These are phyloP conservation scores for Maudiozyma barnettii DNA, from an alignment of 805 yeast species.

Conservation along the genomic window DNA sequence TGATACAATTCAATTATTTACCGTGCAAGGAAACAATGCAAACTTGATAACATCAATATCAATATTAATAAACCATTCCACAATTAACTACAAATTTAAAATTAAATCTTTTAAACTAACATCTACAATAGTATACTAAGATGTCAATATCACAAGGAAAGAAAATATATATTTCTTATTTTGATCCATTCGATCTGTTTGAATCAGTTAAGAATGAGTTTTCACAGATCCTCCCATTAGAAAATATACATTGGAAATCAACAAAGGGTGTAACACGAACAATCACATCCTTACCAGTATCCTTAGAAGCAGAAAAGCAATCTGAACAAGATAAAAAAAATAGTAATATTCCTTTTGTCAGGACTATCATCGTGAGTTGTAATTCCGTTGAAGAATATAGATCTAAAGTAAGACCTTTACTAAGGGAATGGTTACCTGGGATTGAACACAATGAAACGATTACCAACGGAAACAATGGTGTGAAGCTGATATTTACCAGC, in stretches of 20 bases:
- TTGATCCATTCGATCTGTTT: constrained; percentile 30
- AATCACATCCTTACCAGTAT: constrained; percentile 16
- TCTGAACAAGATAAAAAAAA: background rate
- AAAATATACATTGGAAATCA: constrained; percentile 28
- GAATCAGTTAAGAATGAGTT: constrained; percentile 24
- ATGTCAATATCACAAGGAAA: background rate
- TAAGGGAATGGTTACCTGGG: constrained; percentile 63
- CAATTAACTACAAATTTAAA: too few species aligned
- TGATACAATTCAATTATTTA: too few species aligned
- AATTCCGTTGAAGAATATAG: constrained; percentile 67
- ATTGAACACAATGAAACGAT: background rate
- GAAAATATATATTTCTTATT: constrained; percentile 21
- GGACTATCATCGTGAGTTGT: constrained; percentile 59
- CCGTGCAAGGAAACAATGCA: too few species aligned
- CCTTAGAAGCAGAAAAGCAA: constrained; percentile 13
- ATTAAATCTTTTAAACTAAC: too few species aligned
- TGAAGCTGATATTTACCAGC: background rate
- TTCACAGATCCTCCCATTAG: constrained; percentile 21
- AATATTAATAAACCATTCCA: too few species aligned
- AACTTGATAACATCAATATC: too few species aligned
- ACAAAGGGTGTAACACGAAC: constrained; percentile 19
- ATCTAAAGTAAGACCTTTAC: constrained; percentile 68
- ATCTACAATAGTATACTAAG: too few species aligned
- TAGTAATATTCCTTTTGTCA: constrained; percentile 36
- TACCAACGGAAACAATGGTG: background rate